Evolutionary conservation across 2,329 filamentous ascomycete species (phyloP), one percentile per base, ranked within the genome.

Genomic region (Fusarium concolor): DNA sequence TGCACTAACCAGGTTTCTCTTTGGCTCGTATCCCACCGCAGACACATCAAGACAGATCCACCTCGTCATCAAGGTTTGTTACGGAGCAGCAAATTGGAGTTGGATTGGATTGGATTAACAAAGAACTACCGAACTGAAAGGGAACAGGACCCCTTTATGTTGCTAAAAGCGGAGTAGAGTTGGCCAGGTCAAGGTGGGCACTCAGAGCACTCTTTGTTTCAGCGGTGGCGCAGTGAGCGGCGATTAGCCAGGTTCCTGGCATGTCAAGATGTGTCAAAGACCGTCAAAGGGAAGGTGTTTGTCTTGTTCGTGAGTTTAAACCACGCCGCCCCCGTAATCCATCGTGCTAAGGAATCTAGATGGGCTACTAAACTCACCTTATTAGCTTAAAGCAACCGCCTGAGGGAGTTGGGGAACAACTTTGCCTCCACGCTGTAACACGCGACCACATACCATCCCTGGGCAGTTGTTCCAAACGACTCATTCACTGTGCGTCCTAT

Each of bases 381-480:
- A 22, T 29, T 50, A 50, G 52, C 44, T 55, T 55, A 55, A 39
- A 55, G 50, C 52, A 39, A 44, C 24, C 10, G 38, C 20, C 20
- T 35, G n/a, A 29, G 37, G n/a, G 26, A 26, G 26, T 26, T 10
- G 9, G 26, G 33, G 14, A 39, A 20, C 18, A 57, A 42, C 22
- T 52, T 28, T 29, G 31, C 28, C 24, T 64, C 33, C 59, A 50
- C 49, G 33, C 31, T 44, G 65, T 49, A 69, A 69, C 66, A 68
- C 66, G 66, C 66, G 66, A 69, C 62, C 66, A 69, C 45, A 67
- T 69, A 57, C 66, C 66, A 69, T 55, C 62, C 66, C 56, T 67
- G 45, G 65, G 47, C 18, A 45, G 31, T 49, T 49, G 29, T 49
- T 20, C 33, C 26, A 47, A 28, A 22, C 38, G 15, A 35, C 17